Conservation (phyloP, 345 rosid genomes). For the Clarkia xantiana region DNA sequence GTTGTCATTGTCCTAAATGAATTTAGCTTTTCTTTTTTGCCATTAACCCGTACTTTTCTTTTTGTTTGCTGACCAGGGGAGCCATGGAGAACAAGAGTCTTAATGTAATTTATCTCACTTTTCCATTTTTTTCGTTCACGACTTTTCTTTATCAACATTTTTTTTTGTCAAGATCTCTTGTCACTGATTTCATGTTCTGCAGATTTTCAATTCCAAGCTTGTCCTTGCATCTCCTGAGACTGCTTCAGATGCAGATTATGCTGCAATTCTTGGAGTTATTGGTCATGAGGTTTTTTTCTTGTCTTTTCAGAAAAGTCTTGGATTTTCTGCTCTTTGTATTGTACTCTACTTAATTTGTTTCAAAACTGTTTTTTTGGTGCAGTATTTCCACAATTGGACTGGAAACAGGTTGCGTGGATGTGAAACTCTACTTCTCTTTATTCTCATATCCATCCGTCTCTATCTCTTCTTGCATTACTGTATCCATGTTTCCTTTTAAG, state of each 20-base stretch:
- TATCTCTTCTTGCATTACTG: no score
- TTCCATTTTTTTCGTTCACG: no score
- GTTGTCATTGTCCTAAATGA: no score
- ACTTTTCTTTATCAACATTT: slow-evolving; percentile 1
- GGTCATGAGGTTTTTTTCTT: slow-evolving; percentile 75
- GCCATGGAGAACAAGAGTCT: slow-evolving; percentile 99
- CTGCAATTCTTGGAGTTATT: slow-evolving; percentile 93
- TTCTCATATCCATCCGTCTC: neutral
- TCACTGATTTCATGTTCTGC: slow-evolving; percentile 15
- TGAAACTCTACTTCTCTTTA: slow-evolving; percentile 3
- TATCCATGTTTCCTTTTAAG: no score
- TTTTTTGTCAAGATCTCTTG: slow-evolving; percentile 1
- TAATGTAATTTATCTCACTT: slow-evolving; percentile 34
- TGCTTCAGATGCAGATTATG: slow-evolving; percentile 89
- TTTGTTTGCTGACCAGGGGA: slow-evolving; percentile 52
- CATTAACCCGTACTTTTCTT: neutral
- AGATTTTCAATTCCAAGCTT: slow-evolving; percentile 96
- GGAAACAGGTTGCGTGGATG: slow-evolving; percentile 69
- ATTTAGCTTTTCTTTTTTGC: neutral
- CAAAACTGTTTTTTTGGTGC: slow-evolving; percentile 20
- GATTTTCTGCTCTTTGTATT: no score
- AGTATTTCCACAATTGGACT: slow-evolving; percentile 99
- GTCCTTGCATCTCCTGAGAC: slow-evolving; percentile 98
- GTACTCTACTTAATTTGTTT: neutral
- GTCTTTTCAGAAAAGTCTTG: neutral